These are phyloP conservation scores for Aquilaria yunnanensis DNA, from an alignment of 345 rosid genomes.

Conservation along the genomic window DNA sequence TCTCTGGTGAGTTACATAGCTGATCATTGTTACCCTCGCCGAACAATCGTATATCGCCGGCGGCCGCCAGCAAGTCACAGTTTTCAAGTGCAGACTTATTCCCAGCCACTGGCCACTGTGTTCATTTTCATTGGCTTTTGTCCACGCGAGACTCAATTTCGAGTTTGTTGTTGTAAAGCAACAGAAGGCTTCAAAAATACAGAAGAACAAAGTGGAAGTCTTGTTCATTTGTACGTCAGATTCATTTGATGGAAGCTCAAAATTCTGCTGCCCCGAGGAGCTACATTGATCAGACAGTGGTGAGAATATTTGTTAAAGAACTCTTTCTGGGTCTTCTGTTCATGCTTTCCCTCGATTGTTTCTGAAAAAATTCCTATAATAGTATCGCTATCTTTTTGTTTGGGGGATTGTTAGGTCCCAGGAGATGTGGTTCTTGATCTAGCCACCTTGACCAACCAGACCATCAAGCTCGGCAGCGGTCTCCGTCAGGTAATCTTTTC, in stretches of 20 bases:
- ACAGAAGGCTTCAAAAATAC: too few species aligned
- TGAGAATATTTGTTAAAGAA: slow-evolving; percentile 17
- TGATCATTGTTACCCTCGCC: too few species aligned
- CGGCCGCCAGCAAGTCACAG: too few species aligned
- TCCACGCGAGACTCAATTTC: too few species aligned
- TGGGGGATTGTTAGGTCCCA: slow-evolving; percentile 44
- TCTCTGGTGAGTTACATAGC: too few species aligned
- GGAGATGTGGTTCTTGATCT: slow-evolving; percentile 86
- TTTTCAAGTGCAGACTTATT: too few species aligned
- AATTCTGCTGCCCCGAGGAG: slow-evolving; percentile 22
- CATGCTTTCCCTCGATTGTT: neutral
- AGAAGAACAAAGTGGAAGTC: too few species aligned
- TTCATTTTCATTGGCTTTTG: too few species aligned
- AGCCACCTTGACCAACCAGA: slow-evolving; percentile 60
- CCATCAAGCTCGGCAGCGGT: slow-evolving; percentile 84
- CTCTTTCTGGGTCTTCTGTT: neutral
- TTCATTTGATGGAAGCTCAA: slow-evolving; percentile 30
- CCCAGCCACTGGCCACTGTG: too few species aligned
- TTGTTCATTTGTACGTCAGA: too few species aligned
- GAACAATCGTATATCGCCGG: too few species aligned
- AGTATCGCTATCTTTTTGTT: neutral
- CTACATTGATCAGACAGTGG: slow-evolving; percentile 51
- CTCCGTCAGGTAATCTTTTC: slow-evolving; percentile 60
- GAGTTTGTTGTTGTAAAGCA: too few species aligned
- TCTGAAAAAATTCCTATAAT: neutral